Base-by-base conservation (phyloP, 768 basidiomycete species). In the Leccinum subgranulosum region DNA sequence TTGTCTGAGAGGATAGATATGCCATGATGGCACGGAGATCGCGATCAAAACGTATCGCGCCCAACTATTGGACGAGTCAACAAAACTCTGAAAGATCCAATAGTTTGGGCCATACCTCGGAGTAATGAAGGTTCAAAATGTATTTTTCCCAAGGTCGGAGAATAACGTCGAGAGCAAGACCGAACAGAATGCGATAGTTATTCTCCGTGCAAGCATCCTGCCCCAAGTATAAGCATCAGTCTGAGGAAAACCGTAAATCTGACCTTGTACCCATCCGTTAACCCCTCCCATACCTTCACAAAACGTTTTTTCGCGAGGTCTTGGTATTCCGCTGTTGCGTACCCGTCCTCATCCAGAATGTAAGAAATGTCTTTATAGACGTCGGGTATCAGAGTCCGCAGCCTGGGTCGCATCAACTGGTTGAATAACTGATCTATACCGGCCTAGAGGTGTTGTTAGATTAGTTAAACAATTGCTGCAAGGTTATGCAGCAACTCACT, bases 121-220 rank as follows among this genome's bases (percentile, higher is more conserved):
- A 91, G 69, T 90, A 98, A 73, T 83, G 88, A 66, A 96, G 79
- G 1, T 84, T 80, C 64, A 86, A 78, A 21, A 94, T 77, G 63
- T 86, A 83, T 71, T 92, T 96, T 75, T 99, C 97, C 94, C 94
- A 98, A 46, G 94, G 95, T 49, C 92, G 81, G n/a, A 97, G 84
- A 19, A 98, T 77, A 7, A 91, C 84, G 67, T 96, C 94, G 15
- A 98, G 80, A 0, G 87, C 86, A 36, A 96, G 81, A 9, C 84
- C 84, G 67, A 95, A 96, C 74, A 98, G 87, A 23, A 87, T 69
- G 10, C 90, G 87, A 68, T 89, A 97, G 70, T 98, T 98, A 49
- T 74, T 79, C 56, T 96, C 92, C 0, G 94, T 96, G 69, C 97
- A 88, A 0, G 84, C 77, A 48, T 92, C 92, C 94, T 97, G 64